A percentile compares a stretch with the other conserved stretches of the same genome.
Conservation (phyloP, 495 filamentous ascomycete species). For the Penicillium mononematosum region DNA sequence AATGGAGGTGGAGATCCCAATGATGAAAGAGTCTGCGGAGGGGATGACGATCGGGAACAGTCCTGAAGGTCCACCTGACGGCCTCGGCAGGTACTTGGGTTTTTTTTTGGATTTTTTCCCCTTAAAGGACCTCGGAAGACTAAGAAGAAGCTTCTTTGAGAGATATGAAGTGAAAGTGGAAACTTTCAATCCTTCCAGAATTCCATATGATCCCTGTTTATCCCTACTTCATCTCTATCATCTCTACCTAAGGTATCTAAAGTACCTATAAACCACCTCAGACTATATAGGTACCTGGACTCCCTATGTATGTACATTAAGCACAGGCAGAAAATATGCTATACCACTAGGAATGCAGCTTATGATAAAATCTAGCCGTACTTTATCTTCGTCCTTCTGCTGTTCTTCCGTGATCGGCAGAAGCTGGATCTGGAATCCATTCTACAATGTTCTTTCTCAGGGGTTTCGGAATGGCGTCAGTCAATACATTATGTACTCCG, state of each 20-base stretch:
- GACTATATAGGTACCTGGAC: not conserved
- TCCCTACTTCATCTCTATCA: not conserved
- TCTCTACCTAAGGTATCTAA: conserved; percentile 3
- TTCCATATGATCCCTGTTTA: not conserved
- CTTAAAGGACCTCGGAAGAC: not conserved
- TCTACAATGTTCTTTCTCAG: conserved; percentile 1
- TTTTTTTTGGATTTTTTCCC: conserved; percentile 2
- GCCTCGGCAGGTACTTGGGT: conserved; percentile 23
- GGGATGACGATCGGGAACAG: conserved; percentile 29
- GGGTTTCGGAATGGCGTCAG: conserved; percentile 7
- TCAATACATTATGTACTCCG: not conserved
- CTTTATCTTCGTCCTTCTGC: conserved; percentile 2
- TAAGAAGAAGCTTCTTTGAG: not conserved
- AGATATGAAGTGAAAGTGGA: conserved; percentile 13
- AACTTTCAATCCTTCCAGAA: conserved; percentile 14
- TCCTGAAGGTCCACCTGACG: conserved; percentile 23
- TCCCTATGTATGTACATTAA: not conserved
- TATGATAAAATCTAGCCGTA: conserved; percentile 3
- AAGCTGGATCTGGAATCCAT: conserved; percentile 8
- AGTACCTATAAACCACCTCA: not conserved
- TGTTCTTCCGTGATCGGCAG: conserved; percentile 11
- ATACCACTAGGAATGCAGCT: not conserved
- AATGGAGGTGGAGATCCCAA: conserved; percentile 19
- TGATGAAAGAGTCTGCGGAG: conserved; percentile 30
- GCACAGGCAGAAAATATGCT: not conserved